A percentile compares a stretch with the other conserved stretches of the same genome.
phyloP scores from a whole-genome alignment of 495 filamentous ascomycete species.

The Neurospora africana region DNA sequence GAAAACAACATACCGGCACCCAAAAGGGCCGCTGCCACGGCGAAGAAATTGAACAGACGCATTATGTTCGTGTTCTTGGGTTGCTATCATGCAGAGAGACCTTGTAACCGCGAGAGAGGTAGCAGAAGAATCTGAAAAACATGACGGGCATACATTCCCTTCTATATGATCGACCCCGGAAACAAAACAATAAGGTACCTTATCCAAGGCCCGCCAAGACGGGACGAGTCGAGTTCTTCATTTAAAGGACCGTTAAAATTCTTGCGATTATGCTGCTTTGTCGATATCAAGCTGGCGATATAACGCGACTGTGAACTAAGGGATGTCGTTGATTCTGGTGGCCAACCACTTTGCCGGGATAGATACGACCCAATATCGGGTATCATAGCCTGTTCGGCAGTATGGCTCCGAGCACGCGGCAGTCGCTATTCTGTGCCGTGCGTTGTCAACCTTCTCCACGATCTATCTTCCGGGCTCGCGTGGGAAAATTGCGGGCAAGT shows the following conservation, averaged over 20 bases:
- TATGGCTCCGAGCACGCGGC: constrained; percentile 11
- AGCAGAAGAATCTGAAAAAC: neutral
- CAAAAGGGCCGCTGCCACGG: constrained; percentile 15
- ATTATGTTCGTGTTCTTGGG: constrained; percentile 2
- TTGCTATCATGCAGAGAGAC: neutral
- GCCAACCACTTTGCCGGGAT: constrained; percentile 9
- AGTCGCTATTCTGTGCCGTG: constrained; percentile 1
- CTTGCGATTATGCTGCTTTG: neutral
- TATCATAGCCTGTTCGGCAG: constrained; percentile 21
- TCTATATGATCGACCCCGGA: neutral
- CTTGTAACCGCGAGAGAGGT: neutral
- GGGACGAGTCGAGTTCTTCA: constrained; percentile 3
- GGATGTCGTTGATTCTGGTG: neutral
- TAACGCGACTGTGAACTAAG: neutral
- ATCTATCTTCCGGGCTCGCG: neutral
- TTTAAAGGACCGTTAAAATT: no score
- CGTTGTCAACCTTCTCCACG: neutral
- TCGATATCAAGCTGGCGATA: neutral
- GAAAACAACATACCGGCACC: constrained; percentile 12
- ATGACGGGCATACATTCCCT: neutral
- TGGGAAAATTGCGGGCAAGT: neutral
- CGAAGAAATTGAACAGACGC: constrained; percentile 13
- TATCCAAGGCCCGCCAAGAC: constrained; percentile 1
- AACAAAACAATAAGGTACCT: no score
- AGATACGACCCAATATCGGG: constrained; percentile 9